phyloP scores from a whole-genome alignment of 495 filamentous ascomycete genomes.

The Daldinia bambusicola region DNA sequence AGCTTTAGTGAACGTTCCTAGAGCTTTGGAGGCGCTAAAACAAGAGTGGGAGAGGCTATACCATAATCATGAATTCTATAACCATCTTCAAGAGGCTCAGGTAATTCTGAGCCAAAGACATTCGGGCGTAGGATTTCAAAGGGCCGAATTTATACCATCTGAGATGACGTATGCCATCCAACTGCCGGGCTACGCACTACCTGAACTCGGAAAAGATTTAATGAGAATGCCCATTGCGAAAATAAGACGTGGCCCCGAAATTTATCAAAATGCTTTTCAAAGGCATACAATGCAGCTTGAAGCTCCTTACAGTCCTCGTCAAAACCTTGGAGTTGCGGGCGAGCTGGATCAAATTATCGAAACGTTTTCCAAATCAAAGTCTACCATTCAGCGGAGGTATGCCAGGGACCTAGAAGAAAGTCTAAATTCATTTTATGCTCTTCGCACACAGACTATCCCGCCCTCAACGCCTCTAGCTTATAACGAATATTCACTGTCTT shows the following conservation, averaged over 20 bases:
- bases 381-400: conserved; percentile 38
- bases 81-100: conserved; percentile 58
- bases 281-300: background rate
- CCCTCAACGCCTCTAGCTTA: background rate
- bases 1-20: conserved; percentile 47
- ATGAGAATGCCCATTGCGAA: conserved; percentile 18
- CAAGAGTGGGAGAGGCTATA: conserved; percentile 61
- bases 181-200: conserved; percentile 15
- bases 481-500: conserved; percentile 31
- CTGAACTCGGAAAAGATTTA: conserved; percentile 17
- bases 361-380: conserved; percentile 21
- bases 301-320: background rate
- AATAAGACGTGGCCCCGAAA: background rate
- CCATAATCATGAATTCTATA: conserved; percentile 57
- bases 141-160: conserved; percentile 17
- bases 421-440: conserved; percentile 7
- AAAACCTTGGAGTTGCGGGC: background rate
- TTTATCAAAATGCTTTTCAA: background rate
- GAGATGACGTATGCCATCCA: conserved; percentile 18
- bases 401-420: conserved; percentile 36
- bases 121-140: conserved; percentile 21
- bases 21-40: conserved; percentile 52
- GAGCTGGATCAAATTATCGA: conserved; percentile 30
- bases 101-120: conserved; percentile 46
- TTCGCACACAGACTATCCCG: background rate